These are phyloP conservation scores for Ogataea philodendri DNA, from an alignment of 805 yeast genomes.

Conservation along the genomic window DNA sequence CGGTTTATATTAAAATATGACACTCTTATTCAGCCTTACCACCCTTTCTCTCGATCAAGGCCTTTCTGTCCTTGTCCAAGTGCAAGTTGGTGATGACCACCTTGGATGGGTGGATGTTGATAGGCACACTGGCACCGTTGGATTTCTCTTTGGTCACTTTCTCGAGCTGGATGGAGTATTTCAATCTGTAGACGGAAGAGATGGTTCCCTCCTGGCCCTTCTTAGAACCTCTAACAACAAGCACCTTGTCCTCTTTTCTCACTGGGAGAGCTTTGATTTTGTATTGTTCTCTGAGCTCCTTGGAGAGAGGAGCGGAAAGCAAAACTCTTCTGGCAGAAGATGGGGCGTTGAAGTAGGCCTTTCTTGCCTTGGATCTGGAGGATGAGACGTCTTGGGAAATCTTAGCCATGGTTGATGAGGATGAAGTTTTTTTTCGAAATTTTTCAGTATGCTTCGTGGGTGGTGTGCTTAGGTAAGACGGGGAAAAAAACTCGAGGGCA, in stretches of 20 bases:
- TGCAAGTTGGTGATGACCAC: conserved; percentile 97
- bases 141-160: conserved; percentile 97
- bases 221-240: conserved; percentile 97
- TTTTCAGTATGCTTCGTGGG: conserved; percentile 4
- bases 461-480: conserved; percentile 8
- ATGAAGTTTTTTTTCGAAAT: conserved; percentile 8
- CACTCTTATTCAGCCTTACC: conserved; percentile 84
- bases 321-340: conserved; percentile 91
- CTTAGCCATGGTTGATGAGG: conserved; percentile 32
- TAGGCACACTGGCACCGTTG: conserved; percentile 95
- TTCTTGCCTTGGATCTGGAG: conserved; percentile 99
- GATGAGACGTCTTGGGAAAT: conserved; percentile 83
- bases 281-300: conserved; percentile 98
- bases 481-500: neutral
- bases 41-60: conserved; percentile 95
- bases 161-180: conserved; percentile 94
- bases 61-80: conserved; percentile 99
- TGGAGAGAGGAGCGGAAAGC: conserved; percentile 98
- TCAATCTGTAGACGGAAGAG: conserved; percentile 97
- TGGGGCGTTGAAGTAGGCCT: conserved; percentile 98
- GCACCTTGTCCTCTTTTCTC: conserved; percentile 96
- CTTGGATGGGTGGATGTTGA: conserved; percentile 97
- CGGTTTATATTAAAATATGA: conserved; percentile 17
- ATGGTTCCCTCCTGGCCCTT: conserved; percentile 99
- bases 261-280: conserved; percentile 93